A percentile compares a stretch with the other conserved stretches of the same genome.
phyloP scores from a whole-genome alignment of 78 protist species.

The Bigelowiella natans region DNA sequence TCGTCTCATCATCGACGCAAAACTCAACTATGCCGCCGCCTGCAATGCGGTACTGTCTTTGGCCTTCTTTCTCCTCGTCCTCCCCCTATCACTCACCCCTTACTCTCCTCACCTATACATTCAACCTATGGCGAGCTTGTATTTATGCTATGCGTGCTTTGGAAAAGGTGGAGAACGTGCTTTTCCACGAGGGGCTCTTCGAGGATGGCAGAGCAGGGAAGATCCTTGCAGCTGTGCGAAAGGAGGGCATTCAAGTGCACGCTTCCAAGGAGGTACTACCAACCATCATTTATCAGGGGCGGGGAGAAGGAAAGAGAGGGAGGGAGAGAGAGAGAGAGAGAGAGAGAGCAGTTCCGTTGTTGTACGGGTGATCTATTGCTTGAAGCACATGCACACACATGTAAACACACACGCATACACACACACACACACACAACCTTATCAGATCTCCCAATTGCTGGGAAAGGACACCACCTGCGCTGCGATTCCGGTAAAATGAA shows the following conservation, averaged over 20 bases:
- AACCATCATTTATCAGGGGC: too few species aligned
- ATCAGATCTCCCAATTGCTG: background rate
- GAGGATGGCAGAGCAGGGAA: background rate
- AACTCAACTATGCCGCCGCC: conserved; percentile 65
- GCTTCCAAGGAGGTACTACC: too few species aligned
- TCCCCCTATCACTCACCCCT: background rate
- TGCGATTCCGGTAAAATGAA: too few species aligned
- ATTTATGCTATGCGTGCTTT: too few species aligned
- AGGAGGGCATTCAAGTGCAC: background rate
- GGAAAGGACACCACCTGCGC: too few species aligned
- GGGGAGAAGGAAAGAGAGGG: too few species aligned
- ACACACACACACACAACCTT: background rate
- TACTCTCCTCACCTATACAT: too few species aligned
- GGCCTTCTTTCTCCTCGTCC: conserved; percentile 58
- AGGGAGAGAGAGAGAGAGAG: too few species aligned
- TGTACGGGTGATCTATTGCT: background rate
- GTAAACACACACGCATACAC: background rate
- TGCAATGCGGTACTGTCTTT: conserved; percentile 75
- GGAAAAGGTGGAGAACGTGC: too few species aligned
- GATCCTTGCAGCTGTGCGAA: background rate
- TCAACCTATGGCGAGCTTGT: too few species aligned
- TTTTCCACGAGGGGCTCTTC: background rate
- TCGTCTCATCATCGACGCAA: conserved; percentile 46
- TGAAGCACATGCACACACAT: background rate
- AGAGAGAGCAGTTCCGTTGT: too few species aligned